Evolutionary conservation across 257 asterid species (phyloP).

Genomic region (Rhazya stricta): DNA sequence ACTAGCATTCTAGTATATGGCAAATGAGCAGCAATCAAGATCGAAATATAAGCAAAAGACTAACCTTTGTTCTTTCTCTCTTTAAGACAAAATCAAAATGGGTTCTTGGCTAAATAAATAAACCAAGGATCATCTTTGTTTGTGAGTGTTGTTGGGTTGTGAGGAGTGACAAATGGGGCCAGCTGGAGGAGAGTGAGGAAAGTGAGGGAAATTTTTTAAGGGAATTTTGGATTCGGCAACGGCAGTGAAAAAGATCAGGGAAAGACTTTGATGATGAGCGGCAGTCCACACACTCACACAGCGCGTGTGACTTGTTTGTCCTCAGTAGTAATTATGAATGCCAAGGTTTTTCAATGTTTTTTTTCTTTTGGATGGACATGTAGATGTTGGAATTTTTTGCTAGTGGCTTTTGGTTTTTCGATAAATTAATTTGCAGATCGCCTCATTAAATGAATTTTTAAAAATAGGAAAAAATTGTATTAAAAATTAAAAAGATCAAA

Average conservation of each 20-base stretch:
- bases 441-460: no score
- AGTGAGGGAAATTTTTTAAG: slow-evolving; percentile 19
- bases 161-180: not conserved
- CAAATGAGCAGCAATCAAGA: not conserved
- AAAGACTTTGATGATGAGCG: slow-evolving; percentile 3
- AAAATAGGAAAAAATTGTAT: no score
- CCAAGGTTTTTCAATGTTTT: not conserved
- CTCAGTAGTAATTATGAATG: not conserved
- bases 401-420: no score
- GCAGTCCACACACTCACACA: not conserved
- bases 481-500: no score
- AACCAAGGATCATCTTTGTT: not conserved
- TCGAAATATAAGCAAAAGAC: not conserved
- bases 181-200: slow-evolving; percentile 18
- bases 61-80: slow-evolving; percentile 3
- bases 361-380: not conserved
- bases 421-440: no score
- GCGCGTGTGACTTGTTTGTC: slow-evolving; percentile 9
- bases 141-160: not conserved
- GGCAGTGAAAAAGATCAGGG: slow-evolving; percentile 12
- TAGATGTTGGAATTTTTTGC: no score
- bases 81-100: not conserved
- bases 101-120: not conserved
- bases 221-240: slow-evolving; percentile 15
- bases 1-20: not conserved